Base-by-base conservation (phyloP, 2,329 filamentous ascomycete species). In the Thermoascus crustaceus region DNA sequence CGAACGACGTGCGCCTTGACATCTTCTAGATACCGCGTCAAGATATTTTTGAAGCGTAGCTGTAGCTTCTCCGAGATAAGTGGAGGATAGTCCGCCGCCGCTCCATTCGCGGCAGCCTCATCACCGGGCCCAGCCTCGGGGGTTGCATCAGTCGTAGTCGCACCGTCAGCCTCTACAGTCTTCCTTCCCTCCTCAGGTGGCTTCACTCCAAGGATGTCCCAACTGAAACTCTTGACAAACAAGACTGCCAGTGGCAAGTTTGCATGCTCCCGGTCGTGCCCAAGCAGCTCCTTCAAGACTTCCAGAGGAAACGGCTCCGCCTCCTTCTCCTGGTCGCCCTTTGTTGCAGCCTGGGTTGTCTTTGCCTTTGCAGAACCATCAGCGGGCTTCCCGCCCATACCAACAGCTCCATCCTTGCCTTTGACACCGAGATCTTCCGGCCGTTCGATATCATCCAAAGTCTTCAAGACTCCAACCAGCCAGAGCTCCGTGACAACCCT, bases 161-260 rank as follows among this genome's bases (percentile, higher is more conserved):
- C 72, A 11, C 85, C 85, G 54, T 94, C 86, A 35, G 86, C 85
- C 42, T 86, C 83, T 7, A 89, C 79, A 7, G 75, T 79, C 63
- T 87, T 94, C 38, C 88, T 79, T n/a, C 83, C 79, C 42, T 94
- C 86, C 5, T 79, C 73, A 8, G 75, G 66, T 19, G 78, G 66
- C 50, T 80, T 87, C 17, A 88, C 77, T 2, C 91, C 91, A 9
- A 98, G 66, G 22, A 96, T 76, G 63, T 98, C 93, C 88, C 89
- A 98, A 44, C 83, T 82, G 52, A 96, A 98, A 11, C 85, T 81
- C 65, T 95, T 98, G 47, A 94, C 88, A 54, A 98, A 98, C 9
- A 94, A 75, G 34, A 96, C 91, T 4, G 95, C 82, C 30, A 98
- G 68, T 1, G 91, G 87, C 27, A 98, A 66, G 54, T 96, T 98